Evolutionary conservation across 371 early-diverging fungal genomes (phyloP), one percentile per base, ranked within the genome.

Genomic region (Lichtheimia ornata): DNA sequence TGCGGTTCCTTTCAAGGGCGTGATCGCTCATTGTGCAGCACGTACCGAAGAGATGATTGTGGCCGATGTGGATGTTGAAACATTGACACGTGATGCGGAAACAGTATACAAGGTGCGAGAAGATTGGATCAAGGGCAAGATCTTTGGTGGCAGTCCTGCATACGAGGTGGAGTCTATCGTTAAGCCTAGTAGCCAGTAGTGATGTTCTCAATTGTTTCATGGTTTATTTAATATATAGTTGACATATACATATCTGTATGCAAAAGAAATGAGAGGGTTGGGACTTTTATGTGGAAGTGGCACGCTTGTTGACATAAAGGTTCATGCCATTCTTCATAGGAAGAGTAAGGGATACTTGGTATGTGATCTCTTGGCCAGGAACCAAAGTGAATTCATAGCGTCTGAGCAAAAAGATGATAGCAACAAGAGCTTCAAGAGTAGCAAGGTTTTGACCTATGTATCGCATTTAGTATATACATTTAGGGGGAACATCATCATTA

Each of bases 281-380:
- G 47, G 47, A 47, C 11, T 47, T 47, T 47, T 22, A 47, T 35
- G 35, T 35, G 17, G 47, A 47, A 47, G 47, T 7, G 11, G 15
- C 18, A 41, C 73, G 73, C 40, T 63, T 63, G 20, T 73, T 51
- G 13, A 84, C 79, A 50, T 59, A 58, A 13, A 76, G 65, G 35
- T 76, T 54, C 59, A 84, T 61, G 6, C 80, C 80, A 35, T 76
- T 42, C 58, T 75, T 73, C 84, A 84, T 84, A 5, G 83, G 84
- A 49, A 82, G 44, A 0, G 83, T 81, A 52, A 81, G 52, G 7
- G 83, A 81, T 2, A 66, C 53, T 7, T 53, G 62, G 41, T 72
- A 75, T 7, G 71, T 74, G 15, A 80, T 67, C 18, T 63, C 56
- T 41, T 80, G 80, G 18, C 72, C 73, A 27, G 78, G 77, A 7